Base-by-base conservation (phyloP, 495 filamentous ascomycete species). In the Hypoxylon lienhwacheense region DNA sequence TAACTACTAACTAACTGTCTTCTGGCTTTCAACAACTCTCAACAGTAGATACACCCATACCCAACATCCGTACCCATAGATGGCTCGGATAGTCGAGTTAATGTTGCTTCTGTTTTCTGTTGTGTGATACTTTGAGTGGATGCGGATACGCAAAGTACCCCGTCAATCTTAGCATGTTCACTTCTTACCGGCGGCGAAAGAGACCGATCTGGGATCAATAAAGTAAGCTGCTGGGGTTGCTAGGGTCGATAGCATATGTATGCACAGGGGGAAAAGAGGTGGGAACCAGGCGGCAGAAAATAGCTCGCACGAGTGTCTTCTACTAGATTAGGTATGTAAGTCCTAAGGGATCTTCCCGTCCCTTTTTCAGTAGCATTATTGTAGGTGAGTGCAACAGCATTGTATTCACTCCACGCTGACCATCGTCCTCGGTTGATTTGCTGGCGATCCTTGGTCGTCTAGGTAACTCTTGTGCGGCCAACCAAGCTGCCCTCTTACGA, bases 221-320 rank as follows among this genome's bases (percentile, higher is more conserved):
- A 34, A 40, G 33, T 40, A 58, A 53, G 55, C 39, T 21, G 25
- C 34, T 28, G 36, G 49, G 49, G 56, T 60, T 39, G 44, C 43
- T 49, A 39, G 42, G 56, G 26, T 50, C 16, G 33, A 53, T 17
- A 15, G 29, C 24, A 44, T 11, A 25, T 8, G 14, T n/a, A n/a
- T n/a, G n/a, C n/a, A n/a, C n/a, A n/a, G n/a, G n/a, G n/a, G n/a
- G n/a, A n/a, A n/a, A n/a, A n/a, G n/a, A n/a, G 15, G 22, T 21
- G 46, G 29, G 40, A 11, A 42, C 34, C 10, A 28, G 31, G 16
- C 32, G 28, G 24, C 39, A 22, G 44, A 45, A 49, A 8, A 35
- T 37, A 53, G 37, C 49, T 48, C 36, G 28, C 28, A 41, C 26
- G 28, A 10, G 16, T 51, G 21, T 41, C 24, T 29, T 43, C 22